These are phyloP conservation scores for Cladosporium sp. DNA, from an alignment of 2,329 filamentous ascomycete species.

Conservation along the genomic window DNA sequence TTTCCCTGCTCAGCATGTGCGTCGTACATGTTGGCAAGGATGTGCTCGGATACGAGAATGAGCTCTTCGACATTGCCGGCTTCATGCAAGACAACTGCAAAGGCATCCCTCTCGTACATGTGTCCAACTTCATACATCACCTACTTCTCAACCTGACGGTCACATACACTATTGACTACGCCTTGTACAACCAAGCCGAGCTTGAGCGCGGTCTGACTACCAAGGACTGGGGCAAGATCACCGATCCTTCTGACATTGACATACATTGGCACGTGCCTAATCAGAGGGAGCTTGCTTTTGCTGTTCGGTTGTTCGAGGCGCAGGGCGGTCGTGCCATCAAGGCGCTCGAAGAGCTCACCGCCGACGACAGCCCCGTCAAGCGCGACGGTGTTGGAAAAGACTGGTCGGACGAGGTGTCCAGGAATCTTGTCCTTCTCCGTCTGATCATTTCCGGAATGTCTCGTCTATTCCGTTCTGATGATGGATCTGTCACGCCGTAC, in stretches of 20 bases:
- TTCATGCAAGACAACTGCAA: conserved; percentile 98
- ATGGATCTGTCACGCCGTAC: conserved; percentile 35
- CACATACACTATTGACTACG: conserved; percentile 87
- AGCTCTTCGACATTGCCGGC: conserved; percentile 83
- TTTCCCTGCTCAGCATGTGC: conserved; percentile 96
- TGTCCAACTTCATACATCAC: conserved; percentile 97
- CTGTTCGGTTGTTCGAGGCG: conserved; percentile 80
- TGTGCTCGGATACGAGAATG: conserved; percentile 81
- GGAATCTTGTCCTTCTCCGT: conserved; percentile 81
- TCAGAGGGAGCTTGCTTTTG: conserved; percentile 77
- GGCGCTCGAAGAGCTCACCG: conserved; percentile 72
- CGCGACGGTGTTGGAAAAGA: conserved; percentile 95
- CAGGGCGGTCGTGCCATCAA: conserved; percentile 74
- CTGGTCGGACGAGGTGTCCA: conserved; percentile 95
- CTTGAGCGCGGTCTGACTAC: conserved; percentile 68
- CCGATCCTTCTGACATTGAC: conserved; percentile 69
- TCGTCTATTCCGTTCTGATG: conserved; percentile 74
- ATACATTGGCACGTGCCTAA: conserved; percentile 90
- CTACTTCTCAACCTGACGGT: conserved; percentile 90
- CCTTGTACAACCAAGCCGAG: conserved; percentile 77
- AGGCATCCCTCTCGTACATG: conserved; percentile 89
- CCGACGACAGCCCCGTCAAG: conserved; percentile 75
- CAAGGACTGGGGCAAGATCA: conserved; percentile 78
- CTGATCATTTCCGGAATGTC: conserved; percentile 90
- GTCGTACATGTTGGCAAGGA: conserved; percentile 92